phyloP scores from a whole-genome alignment of 805 yeast species.

The Saccharomycodes ludwigii region DNA sequence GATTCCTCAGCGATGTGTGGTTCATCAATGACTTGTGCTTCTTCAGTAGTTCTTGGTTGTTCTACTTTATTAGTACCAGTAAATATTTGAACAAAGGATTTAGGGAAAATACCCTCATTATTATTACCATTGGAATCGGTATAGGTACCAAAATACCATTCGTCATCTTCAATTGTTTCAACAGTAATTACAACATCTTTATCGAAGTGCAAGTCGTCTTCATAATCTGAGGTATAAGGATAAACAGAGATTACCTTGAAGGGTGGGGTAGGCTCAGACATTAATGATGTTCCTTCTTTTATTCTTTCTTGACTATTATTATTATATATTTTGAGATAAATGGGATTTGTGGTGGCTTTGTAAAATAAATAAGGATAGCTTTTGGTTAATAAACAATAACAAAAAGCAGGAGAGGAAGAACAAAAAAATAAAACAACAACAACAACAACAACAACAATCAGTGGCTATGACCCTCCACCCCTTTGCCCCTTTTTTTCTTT shows the following conservation, averaged over 20 bases:
- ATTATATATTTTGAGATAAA: too few relatives aligned
- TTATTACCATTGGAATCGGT: constrained; percentile 28
- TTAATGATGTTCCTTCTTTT: too few relatives aligned
- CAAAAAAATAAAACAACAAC: too few relatives aligned
- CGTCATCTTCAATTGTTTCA: constrained; percentile 73
- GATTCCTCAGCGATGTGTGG: not conserved
- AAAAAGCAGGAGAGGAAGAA: too few relatives aligned
- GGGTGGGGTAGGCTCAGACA: constrained; percentile 31
- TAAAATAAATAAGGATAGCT: too few relatives aligned
- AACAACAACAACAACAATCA: too few relatives aligned
- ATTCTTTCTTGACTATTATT: too few relatives aligned
- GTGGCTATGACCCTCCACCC: too few relatives aligned
- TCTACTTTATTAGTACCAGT: not conserved
- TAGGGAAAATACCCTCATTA: constrained; percentile 75
- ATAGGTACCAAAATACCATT: constrained; percentile 76
- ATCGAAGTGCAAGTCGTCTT: constrained; percentile 69
- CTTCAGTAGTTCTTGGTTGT: constrained; percentile 1
- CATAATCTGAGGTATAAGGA: constrained; percentile 58
- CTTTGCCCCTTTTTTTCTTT: too few relatives aligned
- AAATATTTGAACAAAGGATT: constrained; percentile 51
- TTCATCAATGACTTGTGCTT: not conserved
- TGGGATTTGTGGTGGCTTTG: too few relatives aligned
- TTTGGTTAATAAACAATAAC: too few relatives aligned
- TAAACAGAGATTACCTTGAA: constrained; percentile 58
- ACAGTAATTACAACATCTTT: constrained; percentile 65